Evolutionary conservation across 75 land plant genomes (phyloP).

Genomic region (Picea sitchensis): DNA sequence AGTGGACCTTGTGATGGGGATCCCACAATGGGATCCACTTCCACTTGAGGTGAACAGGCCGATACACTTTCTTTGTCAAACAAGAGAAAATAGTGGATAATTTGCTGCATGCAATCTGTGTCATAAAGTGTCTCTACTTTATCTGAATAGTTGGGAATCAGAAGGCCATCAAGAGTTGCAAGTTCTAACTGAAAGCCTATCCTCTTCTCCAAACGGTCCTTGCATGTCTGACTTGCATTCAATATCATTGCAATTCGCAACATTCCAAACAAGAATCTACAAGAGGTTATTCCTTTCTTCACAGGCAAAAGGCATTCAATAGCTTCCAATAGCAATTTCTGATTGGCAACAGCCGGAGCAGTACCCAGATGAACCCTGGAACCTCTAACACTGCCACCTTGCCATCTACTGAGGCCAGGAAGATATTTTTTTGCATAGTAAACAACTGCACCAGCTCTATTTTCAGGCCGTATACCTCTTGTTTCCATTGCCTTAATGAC

Average conservation of each 20-base stretch:
- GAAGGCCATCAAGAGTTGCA: slow-evolving; percentile 53
- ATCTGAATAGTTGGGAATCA: slow-evolving; percentile 58
- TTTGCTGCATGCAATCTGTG: slow-evolving; percentile 49
- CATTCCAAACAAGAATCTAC: slow-evolving; percentile 47
- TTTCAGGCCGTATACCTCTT: slow-evolving; percentile 57
- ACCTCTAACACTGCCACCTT: slow-evolving; percentile 25
- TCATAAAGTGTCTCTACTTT: slow-evolving; percentile 54
- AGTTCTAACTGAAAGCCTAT: slow-evolving; percentile 65
- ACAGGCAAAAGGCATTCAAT: slow-evolving; percentile 59
- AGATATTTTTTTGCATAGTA: slow-evolving; percentile 60
- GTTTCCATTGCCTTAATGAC: slow-evolving; percentile 57
- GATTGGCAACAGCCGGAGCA: too few relatives aligned
- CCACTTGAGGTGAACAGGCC: slow-evolving; percentile 28
- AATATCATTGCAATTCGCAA: slow-evolving; percentile 56
- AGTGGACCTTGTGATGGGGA: slow-evolving; percentile 49
- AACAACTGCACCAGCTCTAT: slow-evolving; percentile 61
- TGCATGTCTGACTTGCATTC: slow-evolving; percentile 46
- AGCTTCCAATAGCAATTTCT: slow-evolving; percentile 13
- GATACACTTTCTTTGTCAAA: slow-evolving; percentile 18
- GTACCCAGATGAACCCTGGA: slow-evolving; percentile 5
- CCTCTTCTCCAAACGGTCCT: slow-evolving; percentile 44
- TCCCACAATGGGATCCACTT: slow-evolving; percentile 17
- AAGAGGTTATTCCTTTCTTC: slow-evolving; percentile 36
- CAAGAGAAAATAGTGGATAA: slow-evolving; percentile 52
- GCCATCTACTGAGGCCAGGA: slow-evolving; percentile 73